phyloP scores from a whole-genome alignment of 306 rosid genomes.

The Cicer arietinum region DNA sequence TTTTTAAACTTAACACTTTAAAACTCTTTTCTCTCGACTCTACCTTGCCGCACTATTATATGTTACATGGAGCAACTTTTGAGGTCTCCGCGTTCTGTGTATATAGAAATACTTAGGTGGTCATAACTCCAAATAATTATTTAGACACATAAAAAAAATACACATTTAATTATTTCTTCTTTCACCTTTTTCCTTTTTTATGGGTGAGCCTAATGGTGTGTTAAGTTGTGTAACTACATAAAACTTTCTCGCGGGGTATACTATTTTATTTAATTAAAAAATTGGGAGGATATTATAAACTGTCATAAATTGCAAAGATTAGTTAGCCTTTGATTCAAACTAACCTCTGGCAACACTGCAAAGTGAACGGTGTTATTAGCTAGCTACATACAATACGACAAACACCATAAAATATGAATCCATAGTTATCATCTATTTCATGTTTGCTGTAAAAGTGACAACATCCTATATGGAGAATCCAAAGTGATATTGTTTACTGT shows the following conservation, averaged over 20 bases:
- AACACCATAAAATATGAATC: slow-evolving; percentile 19
- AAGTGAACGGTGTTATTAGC: not conserved
- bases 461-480: slow-evolving; percentile 38
- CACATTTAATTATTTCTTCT: too few relatives aligned
- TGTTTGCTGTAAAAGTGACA: slow-evolving; percentile 28
- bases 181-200: too few relatives aligned
- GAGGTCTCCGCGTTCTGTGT: not conserved
- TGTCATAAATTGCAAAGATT: not conserved
- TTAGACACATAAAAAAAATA: too few relatives aligned
- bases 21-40: not conserved
- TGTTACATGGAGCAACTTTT: not conserved
- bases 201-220: too few relatives aligned
- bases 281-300: not conserved
- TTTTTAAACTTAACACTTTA: too few relatives aligned
- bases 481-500: slow-evolving; percentile 35
- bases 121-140: too few relatives aligned
- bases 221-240: too few relatives aligned
- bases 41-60: not conserved
- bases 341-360: not conserved
- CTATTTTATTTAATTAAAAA: not conserved
- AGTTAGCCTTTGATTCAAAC: slow-evolving; percentile 4
- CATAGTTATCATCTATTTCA: slow-evolving; percentile 30
- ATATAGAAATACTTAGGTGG: too few relatives aligned
- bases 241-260: too few relatives aligned
- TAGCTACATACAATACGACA: not conserved